Evolutionary conservation across 345 rosid genomes (phyloP).

Genomic region (Salix suchowensis): DNA sequence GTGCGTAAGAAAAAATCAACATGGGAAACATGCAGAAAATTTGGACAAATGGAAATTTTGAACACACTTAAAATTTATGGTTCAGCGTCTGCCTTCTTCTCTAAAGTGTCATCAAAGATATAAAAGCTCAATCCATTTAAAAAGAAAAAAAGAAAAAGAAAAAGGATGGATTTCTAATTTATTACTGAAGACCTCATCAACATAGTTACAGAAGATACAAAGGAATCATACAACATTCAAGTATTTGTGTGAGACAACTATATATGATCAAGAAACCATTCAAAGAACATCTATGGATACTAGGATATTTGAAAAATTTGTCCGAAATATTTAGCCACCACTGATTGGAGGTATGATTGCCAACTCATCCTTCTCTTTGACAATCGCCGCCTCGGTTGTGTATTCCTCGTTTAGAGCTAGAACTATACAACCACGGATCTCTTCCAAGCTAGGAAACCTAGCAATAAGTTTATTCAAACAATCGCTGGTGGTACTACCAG

Average conservation of each 20-base stretch:
- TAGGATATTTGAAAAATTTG: background rate
- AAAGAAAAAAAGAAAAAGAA: too few relatives aligned
- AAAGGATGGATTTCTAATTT: too few relatives aligned
- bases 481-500: slow-evolving; percentile 59
- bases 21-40: too few relatives aligned
- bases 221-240: too few relatives aligned
- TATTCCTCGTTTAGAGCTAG: slow-evolving; percentile 81
- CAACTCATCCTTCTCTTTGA: slow-evolving; percentile 74
- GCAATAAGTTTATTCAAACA: slow-evolving; percentile 59
- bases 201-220: too few relatives aligned
- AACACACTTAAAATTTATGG: too few relatives aligned
- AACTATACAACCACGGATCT: slow-evolving; percentile 63
- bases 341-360: slow-evolving; percentile 97
- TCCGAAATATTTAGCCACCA: slow-evolving; percentile 50
- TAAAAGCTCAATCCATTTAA: too few relatives aligned
- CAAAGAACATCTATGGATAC: background rate
- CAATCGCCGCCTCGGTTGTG: slow-evolving; percentile 45
- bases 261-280: background rate
- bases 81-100: too few relatives aligned
- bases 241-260: background rate
- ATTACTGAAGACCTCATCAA: too few relatives aligned
- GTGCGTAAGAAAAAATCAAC: too few relatives aligned
- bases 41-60: too few relatives aligned
- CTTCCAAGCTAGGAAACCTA: slow-evolving; percentile 60
- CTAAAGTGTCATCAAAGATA: too few relatives aligned